Percentiles rank a stretch among this genome's conserved stretches.
These are phyloP conservation scores for Aureobasidium sp. DNA, from an alignment of 2,329 filamentous ascomycete genomes.

Conservation along the genomic window DNA sequence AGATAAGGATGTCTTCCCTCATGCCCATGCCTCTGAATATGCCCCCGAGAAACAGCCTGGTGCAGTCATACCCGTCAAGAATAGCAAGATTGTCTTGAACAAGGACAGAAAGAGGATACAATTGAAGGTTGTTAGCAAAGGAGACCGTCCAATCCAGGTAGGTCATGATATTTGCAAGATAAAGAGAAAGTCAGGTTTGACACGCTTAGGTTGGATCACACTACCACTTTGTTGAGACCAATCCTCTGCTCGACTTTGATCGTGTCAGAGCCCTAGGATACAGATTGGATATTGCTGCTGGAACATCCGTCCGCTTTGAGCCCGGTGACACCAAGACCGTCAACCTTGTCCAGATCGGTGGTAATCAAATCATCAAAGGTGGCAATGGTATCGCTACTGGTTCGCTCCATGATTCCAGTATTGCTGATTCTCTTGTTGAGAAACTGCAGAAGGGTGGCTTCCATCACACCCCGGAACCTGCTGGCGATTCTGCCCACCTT, in stretches of 20 bases:
- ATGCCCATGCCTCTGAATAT: conserved; percentile 55
- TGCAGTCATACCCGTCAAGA: conserved; percentile 65
- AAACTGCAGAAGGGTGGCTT: conserved; percentile 68
- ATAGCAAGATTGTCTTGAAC: conserved; percentile 61
- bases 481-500: conserved; percentile 48
- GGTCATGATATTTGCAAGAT: not conserved
- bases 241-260: conserved; percentile 84
- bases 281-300: conserved; percentile 81
- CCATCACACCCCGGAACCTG: conserved; percentile 64
- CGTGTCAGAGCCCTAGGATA: conserved; percentile 75
- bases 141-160: conserved; percentile 85
- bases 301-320: conserved; percentile 89
- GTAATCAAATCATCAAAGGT: conserved; percentile 70
- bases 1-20: conserved; percentile 57
- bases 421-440: conserved; percentile 59
- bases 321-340: conserved; percentile 89
- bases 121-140: conserved; percentile 74
- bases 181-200: not conserved
- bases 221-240: conserved; percentile 95
- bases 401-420: conserved; percentile 54
- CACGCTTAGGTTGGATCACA: conserved; percentile 66
- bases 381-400: conserved; percentile 77
- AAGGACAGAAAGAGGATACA: conserved; percentile 64
- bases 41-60: conserved; percentile 65
- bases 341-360: conserved; percentile 80